Evolutionary conservation across 1,284 basidiomycete species (phyloP).

Genomic region (Wolfiporia cocos): DNA sequence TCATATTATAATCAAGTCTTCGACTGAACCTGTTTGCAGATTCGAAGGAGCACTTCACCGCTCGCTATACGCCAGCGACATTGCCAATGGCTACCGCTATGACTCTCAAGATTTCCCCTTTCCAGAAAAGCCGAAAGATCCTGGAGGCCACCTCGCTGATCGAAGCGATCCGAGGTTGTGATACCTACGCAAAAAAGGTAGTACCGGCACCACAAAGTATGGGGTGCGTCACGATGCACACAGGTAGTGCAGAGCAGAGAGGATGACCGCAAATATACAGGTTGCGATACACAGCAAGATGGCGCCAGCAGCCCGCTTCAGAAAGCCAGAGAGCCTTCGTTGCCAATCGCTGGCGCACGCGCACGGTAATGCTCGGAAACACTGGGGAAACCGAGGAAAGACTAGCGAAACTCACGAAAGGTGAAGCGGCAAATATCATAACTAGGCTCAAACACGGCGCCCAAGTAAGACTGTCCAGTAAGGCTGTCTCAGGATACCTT

Average conservation of each 20-base stretch:
- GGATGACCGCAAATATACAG: constrained; percentile 29
- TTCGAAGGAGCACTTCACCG: too few relatives aligned
- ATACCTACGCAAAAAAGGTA: constrained; percentile 60
- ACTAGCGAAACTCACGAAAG: constrained; percentile 56
- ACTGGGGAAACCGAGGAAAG: constrained; percentile 14
- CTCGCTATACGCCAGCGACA: constrained; percentile 49
- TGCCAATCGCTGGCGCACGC: constrained; percentile 48
- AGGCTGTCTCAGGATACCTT: not conserved
- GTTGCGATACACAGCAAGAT: constrained; percentile 59
- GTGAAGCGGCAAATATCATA: constrained; percentile 74
- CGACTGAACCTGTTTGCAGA: constrained; percentile 28
- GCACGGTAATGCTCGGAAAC: constrained; percentile 15
- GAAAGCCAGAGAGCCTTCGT: constrained; percentile 60
- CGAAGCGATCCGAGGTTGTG: constrained; percentile 61
- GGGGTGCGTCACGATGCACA: constrained; percentile 33
- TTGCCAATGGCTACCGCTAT: constrained; percentile 40
- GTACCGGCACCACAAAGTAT: constrained; percentile 39
- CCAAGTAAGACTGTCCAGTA: constrained; percentile 35
- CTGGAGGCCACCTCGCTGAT: constrained; percentile 45
- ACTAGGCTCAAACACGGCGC: constrained; percentile 75
- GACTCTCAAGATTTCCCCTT: constrained; percentile 47
- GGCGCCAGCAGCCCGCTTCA: constrained; percentile 68
- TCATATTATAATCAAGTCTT: too few relatives aligned
- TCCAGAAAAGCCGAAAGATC: constrained; percentile 45
- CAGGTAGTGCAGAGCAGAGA: not conserved